Conservation (phyloP, 2,329 filamentous ascomycete species). For the Chrysoporthe puriensis region DNA sequence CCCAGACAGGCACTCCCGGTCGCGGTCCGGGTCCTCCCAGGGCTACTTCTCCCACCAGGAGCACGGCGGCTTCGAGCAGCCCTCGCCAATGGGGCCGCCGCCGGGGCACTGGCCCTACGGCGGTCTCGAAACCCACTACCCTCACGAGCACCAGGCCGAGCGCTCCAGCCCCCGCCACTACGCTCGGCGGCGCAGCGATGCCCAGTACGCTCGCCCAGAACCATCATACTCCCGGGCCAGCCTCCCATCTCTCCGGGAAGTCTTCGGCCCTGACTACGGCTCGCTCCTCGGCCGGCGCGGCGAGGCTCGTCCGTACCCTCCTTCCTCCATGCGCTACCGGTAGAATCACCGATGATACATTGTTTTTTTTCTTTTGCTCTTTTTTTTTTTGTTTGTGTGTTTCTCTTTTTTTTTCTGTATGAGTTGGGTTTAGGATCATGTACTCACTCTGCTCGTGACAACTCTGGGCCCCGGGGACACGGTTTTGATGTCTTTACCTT, state of each 20-base stretch:
- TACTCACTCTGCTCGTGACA: not conserved
- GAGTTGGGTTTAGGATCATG: too few species aligned
- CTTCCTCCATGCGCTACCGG: not conserved
- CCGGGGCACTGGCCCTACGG: too few species aligned
- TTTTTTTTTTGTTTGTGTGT: too few species aligned
- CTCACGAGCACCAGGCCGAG: too few species aligned
- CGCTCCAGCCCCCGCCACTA: too few species aligned
- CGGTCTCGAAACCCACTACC: too few species aligned
- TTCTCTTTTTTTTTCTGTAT: not conserved
- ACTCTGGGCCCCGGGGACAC: not conserved
- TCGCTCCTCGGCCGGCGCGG: not conserved
- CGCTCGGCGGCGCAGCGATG: too few species aligned
- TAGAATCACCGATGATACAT: not conserved
- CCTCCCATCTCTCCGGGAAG: not conserved
- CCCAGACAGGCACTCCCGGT: not conserved
- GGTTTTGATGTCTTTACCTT: not conserved
- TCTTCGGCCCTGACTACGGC: not conserved
- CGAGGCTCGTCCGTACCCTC: not conserved
- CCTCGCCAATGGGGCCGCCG: too few species aligned
- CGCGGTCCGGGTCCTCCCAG: conserved; percentile 15
- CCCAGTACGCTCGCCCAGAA: too few species aligned
- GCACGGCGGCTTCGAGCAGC: not conserved
- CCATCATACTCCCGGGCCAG: not conserved
- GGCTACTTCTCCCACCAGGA: conserved; percentile 11
- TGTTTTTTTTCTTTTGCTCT: not conserved